Evolutionary conservation across 495 filamentous ascomycete genomes (phyloP).

Genomic region (Xylaria intraflava): DNA sequence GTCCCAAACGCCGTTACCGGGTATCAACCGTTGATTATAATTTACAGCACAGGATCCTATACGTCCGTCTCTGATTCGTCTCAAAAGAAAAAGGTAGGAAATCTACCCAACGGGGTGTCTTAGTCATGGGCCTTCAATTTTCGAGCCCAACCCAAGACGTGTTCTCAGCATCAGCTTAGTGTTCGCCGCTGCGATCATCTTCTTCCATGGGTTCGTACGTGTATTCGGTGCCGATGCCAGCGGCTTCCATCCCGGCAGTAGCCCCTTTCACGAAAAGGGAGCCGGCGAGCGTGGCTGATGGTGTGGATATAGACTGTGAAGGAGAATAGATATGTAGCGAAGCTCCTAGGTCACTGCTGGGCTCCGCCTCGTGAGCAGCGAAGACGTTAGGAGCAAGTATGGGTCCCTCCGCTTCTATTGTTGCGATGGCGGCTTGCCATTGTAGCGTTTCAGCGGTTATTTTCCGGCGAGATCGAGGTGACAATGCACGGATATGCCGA

Average conservation of each 20-base stretch:
- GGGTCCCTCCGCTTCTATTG: conserved; percentile 17
- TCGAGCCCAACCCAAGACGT: conserved; percentile 5
- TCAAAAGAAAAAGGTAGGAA: too few species aligned
- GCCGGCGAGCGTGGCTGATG: background rate
- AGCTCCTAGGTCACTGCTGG: background rate
- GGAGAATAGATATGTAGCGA: background rate
- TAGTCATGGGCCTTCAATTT: background rate
- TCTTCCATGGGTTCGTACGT: conserved; percentile 12
- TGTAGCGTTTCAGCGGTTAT: conserved; percentile 20
- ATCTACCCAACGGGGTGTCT: conserved; percentile 3
- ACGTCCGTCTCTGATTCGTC: too few species aligned
- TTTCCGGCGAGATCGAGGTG: conserved; percentile 16
- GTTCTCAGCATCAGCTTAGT: conserved; percentile 6
- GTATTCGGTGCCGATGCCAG: background rate
- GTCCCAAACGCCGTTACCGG: too few species aligned
- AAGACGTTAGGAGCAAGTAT: background rate
- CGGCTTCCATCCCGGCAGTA: background rate
- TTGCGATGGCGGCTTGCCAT: conserved; percentile 22
- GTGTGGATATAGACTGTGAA: background rate
- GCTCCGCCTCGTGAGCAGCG: background rate
- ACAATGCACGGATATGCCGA: conserved; percentile 15
- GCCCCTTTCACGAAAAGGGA: background rate
- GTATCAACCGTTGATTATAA: background rate
- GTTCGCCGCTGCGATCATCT: conserved; percentile 5
- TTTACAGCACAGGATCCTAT: background rate